These are phyloP conservation scores for Pseudovirgaria hyperparasitica DNA, from an alignment of 2,329 filamentous ascomycete species.

Conservation along the genomic window DNA sequence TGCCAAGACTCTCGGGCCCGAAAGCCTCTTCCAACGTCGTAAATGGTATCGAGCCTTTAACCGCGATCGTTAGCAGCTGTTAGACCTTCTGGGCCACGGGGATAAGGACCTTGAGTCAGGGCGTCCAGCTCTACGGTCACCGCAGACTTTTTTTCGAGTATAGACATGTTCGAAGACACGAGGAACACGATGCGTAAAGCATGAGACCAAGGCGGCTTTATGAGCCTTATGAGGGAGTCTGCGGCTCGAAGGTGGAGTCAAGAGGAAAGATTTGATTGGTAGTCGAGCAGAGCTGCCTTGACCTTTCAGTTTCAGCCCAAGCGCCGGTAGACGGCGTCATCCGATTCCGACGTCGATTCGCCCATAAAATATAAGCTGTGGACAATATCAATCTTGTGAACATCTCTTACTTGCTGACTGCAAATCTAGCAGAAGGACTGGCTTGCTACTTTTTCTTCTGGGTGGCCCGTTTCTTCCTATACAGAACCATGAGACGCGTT, in stretches of 20 bases:
- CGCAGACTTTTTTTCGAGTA: conserved; percentile 13
- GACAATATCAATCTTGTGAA: too few species aligned
- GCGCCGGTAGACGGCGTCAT: too few species aligned
- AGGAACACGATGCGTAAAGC: too few species aligned
- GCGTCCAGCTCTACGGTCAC: conserved; percentile 24
- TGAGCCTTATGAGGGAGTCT: conserved; percentile 7
- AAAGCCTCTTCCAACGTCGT: conserved; percentile 66
- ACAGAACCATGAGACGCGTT: too few species aligned
- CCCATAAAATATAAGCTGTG: too few species aligned
- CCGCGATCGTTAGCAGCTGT: conserved; percentile 5
- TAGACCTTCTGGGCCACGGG: neutral
- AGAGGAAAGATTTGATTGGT: neutral
- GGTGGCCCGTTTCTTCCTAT: too few species aligned
- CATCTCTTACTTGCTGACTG: too few species aligned
- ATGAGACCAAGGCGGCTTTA: conserved; percentile 9
- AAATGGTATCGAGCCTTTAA: conserved; percentile 52
- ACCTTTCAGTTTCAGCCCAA: conserved; percentile 85
- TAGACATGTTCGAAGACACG: too few species aligned
- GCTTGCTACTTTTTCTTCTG: too few species aligned
- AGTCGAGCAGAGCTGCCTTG: conserved; percentile 43
- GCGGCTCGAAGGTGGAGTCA: neutral
- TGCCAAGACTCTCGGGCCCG: conserved; percentile 78
- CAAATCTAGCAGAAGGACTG: too few species aligned
- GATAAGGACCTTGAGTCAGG: conserved; percentile 30
- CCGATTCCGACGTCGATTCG: too few species aligned